Evolutionary conservation across 2,329 filamentous ascomycete genomes (phyloP).

Genomic region (Pseudonectria buxi): DNA sequence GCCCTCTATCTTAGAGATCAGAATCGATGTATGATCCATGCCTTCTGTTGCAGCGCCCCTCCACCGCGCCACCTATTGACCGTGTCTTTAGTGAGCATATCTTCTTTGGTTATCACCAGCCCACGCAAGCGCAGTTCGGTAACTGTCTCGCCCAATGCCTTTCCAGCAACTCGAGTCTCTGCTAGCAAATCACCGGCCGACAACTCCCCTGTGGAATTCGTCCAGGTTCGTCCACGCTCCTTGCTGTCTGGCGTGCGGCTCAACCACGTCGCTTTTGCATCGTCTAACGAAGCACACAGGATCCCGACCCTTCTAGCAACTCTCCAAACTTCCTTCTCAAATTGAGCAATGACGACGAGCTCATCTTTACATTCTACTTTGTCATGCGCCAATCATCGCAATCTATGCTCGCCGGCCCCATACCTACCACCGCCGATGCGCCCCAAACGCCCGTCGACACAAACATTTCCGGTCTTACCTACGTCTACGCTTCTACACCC

Average conservation of each 20-base stretch:
- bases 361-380: slow-evolving; percentile 90
- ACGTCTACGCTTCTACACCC: slow-evolving; percentile 77
- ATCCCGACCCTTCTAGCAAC: slow-evolving; percentile 58
- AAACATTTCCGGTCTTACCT: slow-evolving; percentile 80
- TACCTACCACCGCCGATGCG: slow-evolving; percentile 39
- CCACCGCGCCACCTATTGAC: slow-evolving; percentile 5
- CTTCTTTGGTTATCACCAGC: slow-evolving; percentile 75
- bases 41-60: neutral
- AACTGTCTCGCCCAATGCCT: slow-evolving; percentile 76
- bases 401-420: slow-evolving; percentile 32
- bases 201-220: slow-evolving; percentile 73
- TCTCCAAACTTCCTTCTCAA: slow-evolving; percentile 76
- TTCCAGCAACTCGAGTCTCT: slow-evolving; percentile 71
- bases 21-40: slow-evolving; percentile 65
- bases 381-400: slow-evolving; percentile 54
- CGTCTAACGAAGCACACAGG: slow-evolving; percentile 44
- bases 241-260: slow-evolving; percentile 6
- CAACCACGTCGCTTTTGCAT: slow-evolving; percentile 6
- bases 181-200: slow-evolving; percentile 69
- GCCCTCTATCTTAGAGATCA: slow-evolving; percentile 84
- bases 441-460: slow-evolving; percentile 55
- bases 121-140: slow-evolving; percentile 70
- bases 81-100: slow-evolving; percentile 66
- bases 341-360: slow-evolving; percentile 82
- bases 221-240: slow-evolving; percentile 61